Conservation (phyloP, 805 yeast species). For the Ogataea thermomethanolica region DNA sequence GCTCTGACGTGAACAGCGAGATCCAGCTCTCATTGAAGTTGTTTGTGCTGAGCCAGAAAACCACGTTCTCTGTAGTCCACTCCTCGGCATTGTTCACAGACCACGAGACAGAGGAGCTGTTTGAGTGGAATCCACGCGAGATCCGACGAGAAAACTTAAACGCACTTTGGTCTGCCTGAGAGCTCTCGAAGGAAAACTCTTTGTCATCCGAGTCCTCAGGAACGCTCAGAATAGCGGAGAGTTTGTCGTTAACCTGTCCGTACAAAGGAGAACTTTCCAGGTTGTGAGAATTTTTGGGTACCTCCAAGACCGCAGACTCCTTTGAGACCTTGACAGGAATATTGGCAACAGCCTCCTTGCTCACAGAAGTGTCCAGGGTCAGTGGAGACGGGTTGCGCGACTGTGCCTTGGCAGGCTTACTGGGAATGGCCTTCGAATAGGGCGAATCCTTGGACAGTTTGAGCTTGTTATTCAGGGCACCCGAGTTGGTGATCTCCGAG, state of each 20-base stretch:
- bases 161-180: constrained; percentile 1
- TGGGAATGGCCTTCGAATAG: constrained; percentile 20
- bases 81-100: constrained; percentile 50
- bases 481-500: constrained; percentile 24
- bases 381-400: constrained; percentile 4
- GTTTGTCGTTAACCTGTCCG: constrained; percentile 20
- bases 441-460: constrained; percentile 25
- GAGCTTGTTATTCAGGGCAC: constrained; percentile 23
- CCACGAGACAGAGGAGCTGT: constrained; percentile 38
- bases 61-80: constrained; percentile 72
- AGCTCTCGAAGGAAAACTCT: constrained; percentile 9
- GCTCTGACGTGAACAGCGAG: constrained; percentile 54
- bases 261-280: constrained; percentile 19
- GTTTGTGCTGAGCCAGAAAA: constrained; percentile 64
- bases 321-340: constrained; percentile 20
- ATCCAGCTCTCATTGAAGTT: constrained; percentile 73
- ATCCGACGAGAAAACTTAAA: constrained; percentile 9
- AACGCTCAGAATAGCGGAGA: constrained; percentile 15
- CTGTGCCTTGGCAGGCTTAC: constrained; percentile 1
- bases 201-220: constrained; percentile 10
- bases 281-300: neutral
- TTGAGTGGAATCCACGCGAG: constrained; percentile 19
- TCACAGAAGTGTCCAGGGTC: constrained; percentile 21
- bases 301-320: neutral
- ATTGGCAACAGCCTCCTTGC: constrained; percentile 9